A percentile compares a stretch with the other conserved stretches of the same genome.
Evolutionary conservation across 345 rosid genomes (phyloP).

Genomic region (Corchorus olitorius): DNA sequence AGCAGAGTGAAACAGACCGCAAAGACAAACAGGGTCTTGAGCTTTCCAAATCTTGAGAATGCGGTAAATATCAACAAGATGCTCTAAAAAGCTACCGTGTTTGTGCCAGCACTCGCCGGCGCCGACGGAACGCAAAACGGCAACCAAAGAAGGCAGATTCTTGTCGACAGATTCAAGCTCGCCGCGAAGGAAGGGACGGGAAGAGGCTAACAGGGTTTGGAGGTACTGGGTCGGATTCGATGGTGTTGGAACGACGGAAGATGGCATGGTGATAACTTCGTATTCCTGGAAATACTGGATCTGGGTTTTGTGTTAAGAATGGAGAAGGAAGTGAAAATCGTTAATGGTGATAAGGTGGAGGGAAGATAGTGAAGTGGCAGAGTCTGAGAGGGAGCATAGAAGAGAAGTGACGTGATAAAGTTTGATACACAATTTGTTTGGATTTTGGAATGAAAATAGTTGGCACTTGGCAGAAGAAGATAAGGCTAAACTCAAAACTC

Average conservation of each 20-base stretch:
- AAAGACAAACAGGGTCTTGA: slow-evolving; percentile 77
- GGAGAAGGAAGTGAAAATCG: neutral
- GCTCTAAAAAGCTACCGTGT: slow-evolving; percentile 91
- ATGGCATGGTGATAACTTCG: slow-evolving; percentile 22
- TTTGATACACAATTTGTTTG: too few species aligned
- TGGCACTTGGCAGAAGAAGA: too few species aligned
- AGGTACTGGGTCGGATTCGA: slow-evolving; percentile 15
- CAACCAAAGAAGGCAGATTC: slow-evolving; percentile 61
- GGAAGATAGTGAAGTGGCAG: neutral
- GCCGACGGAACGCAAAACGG: slow-evolving; percentile 79
- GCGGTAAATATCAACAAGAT: slow-evolving; percentile 77
- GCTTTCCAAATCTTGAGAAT: slow-evolving; percentile 83
- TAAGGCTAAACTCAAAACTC: too few species aligned
- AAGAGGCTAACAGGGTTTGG: slow-evolving; percentile 44
- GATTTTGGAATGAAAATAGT: too few species aligned
- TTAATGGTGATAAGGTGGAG: neutral
- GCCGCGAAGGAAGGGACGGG: slow-evolving; percentile 94
- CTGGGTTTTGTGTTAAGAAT: neutral
- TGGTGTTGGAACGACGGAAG: slow-evolving; percentile 26
- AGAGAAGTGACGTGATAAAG: too few species aligned
- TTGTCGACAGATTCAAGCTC: slow-evolving; percentile 68
- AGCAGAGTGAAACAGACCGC: slow-evolving; percentile 95
- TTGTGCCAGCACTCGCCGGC: slow-evolving; percentile 99
- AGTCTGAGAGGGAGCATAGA: too few species aligned
- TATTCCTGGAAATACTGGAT: neutral